Evolutionary conservation across 768 basidiomycete genomes (phyloP).

Genomic region (Grammothele lineata): DNA sequence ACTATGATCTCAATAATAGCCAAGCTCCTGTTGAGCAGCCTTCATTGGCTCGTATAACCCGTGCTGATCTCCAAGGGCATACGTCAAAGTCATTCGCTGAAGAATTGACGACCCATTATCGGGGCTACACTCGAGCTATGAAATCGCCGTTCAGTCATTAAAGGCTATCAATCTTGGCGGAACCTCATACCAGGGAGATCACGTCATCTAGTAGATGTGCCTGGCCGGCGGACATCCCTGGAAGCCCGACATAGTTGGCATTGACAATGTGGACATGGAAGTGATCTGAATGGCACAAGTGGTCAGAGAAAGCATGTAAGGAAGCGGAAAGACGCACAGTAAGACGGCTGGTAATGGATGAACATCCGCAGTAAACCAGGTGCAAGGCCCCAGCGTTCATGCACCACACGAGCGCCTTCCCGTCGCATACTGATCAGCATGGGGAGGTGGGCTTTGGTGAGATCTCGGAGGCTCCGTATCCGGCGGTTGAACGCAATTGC

Average conservation of each 20-base stretch:
- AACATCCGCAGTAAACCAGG: slow-evolving; percentile 68
- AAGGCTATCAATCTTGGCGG: not conserved
- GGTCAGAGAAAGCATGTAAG: too few species aligned
- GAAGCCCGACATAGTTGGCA: slow-evolving; percentile 51
- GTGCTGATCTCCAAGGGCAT: slow-evolving; percentile 80
- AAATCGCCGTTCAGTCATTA: slow-evolving; percentile 19
- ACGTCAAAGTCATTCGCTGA: slow-evolving; percentile 73
- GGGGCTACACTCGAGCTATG: slow-evolving; percentile 57
- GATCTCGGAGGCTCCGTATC: slow-evolving; percentile 74
- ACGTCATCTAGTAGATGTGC: slow-evolving; percentile 92
- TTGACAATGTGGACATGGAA: slow-evolving; percentile 94
- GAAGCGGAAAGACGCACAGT: slow-evolving; percentile 77
- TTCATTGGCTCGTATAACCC: slow-evolving; percentile 41
- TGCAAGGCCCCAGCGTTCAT: slow-evolving; percentile 62
- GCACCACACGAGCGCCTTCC: slow-evolving; percentile 48
- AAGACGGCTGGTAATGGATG: slow-evolving; percentile 94
- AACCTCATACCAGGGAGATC: slow-evolving; percentile 65
- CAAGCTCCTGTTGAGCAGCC: slow-evolving; percentile 12
- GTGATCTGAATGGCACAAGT: slow-evolving; percentile 57
- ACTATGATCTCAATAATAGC: slow-evolving; percentile 9
- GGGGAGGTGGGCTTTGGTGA: slow-evolving; percentile 56
- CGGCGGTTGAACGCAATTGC: slow-evolving; percentile 61
- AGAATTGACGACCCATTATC: slow-evolving; percentile 51
- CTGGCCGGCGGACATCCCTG: slow-evolving; percentile 83
- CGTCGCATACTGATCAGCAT: slow-evolving; percentile 64